These are phyloP conservation scores for Tuber microsphaerosporum DNA, from an alignment of 495 filamentous ascomycete species.

Conservation along the genomic window DNA sequence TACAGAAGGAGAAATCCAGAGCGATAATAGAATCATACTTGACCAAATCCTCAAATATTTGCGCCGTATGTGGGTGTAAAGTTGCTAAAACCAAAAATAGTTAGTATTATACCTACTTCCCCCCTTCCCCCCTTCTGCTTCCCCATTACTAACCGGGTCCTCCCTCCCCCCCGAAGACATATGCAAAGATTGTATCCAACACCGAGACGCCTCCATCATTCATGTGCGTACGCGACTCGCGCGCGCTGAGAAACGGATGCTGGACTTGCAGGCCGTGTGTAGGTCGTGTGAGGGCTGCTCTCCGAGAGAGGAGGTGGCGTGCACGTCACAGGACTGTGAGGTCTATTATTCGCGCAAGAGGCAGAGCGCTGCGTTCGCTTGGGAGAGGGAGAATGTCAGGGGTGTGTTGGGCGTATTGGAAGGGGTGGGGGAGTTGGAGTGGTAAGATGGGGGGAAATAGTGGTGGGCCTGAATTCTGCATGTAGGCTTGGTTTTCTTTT, in stretches of 20 bases:
- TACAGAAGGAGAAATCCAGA: constrained; percentile 44
- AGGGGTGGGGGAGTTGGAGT: constrained; percentile 39
- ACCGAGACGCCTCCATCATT: constrained; percentile 54
- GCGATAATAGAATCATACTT: constrained; percentile 79
- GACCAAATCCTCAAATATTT: constrained; percentile 57
- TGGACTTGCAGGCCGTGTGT: constrained; percentile 68
- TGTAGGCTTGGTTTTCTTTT: neutral
- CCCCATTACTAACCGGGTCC: constrained; percentile 17
- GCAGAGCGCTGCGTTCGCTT: constrained; percentile 56
- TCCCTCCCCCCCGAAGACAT: constrained; percentile 51
- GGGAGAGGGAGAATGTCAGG: constrained; percentile 51
- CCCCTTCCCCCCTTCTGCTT: constrained; percentile 1
- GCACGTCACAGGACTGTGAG: constrained; percentile 85
- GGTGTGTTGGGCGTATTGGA: constrained; percentile 54
- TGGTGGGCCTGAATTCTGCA: neutral
- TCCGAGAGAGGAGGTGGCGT: constrained; percentile 66
- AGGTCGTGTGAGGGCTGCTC: constrained; percentile 70
- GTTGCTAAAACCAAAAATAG: constrained; percentile 47
- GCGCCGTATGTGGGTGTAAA: constrained; percentile 67
- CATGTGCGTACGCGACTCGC: constrained; percentile 56
- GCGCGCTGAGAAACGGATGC: constrained; percentile 56
- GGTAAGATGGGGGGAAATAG: neutral
- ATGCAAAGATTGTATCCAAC: constrained; percentile 57
- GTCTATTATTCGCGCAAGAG: constrained; percentile 82
- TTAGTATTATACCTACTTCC: constrained; percentile 14